These are phyloP conservation scores for Ceratorhiza oryzae-sativae DNA, from an alignment of 1,284 basidiomycete genomes.

Conservation along the genomic window DNA sequence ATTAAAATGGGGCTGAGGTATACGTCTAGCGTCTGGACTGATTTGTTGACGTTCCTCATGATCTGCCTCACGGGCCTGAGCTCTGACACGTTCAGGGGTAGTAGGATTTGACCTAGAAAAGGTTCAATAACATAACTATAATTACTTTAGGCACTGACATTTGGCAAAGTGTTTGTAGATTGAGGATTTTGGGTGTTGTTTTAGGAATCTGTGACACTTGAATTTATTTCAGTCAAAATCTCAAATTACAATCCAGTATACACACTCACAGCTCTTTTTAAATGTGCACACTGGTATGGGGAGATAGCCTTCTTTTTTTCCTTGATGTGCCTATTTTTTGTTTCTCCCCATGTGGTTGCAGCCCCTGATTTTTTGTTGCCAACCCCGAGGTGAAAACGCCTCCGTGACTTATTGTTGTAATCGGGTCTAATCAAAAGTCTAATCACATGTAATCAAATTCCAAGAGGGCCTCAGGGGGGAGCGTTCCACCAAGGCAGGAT, in stretches of 20 bases:
- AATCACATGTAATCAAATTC: not conserved
- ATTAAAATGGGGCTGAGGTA: not conserved
- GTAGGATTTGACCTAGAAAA: conserved; percentile 7
- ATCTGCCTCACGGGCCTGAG: not conserved
- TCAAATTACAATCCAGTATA: not conserved
- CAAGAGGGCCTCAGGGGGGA: not conserved
- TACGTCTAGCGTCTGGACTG: not conserved
- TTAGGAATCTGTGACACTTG: not conserved
- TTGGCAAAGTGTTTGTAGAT: too few species aligned
- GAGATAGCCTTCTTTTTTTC: not conserved
- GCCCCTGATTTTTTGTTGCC: conserved; percentile 3
- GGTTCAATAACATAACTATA: not conserved
- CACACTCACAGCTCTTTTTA: conserved; percentile 2
- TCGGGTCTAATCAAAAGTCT: conserved; percentile 5
- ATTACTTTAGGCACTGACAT: not conserved
- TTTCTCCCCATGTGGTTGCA: conserved; percentile 20
- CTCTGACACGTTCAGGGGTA: not conserved
- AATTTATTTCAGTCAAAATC: not conserved
- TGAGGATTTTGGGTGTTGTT: not conserved
- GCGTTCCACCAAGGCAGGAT: not conserved
- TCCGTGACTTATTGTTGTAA: not conserved
- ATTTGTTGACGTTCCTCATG: not conserved
- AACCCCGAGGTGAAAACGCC: conserved; percentile 10
- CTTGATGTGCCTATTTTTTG: not conserved
- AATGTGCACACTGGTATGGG: not conserved